These are phyloP conservation scores for Rhodotorula sp. DNA, from an alignment of 1,284 basidiomycete genomes.

Conservation along the genomic window DNA sequence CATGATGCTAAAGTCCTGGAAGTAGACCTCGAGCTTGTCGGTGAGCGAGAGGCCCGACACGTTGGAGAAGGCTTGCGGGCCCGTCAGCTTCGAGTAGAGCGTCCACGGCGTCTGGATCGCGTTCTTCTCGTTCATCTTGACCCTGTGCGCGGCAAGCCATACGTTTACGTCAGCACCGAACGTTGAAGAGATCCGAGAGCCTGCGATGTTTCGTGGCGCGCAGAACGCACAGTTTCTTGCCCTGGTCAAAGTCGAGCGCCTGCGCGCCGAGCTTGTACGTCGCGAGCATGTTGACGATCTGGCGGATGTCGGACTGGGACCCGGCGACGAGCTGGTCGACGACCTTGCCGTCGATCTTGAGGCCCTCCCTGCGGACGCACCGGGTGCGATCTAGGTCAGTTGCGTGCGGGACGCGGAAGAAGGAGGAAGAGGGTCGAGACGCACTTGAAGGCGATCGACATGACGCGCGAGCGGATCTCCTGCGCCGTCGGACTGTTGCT, in stretches of 20 bases:
- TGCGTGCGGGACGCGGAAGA: no score
- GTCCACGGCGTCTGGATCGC: slow-evolving; percentile 87
- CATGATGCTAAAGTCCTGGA: slow-evolving; percentile 90
- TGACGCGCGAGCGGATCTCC: slow-evolving; percentile 76
- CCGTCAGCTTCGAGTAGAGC: slow-evolving; percentile 78
- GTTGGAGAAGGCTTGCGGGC: slow-evolving; percentile 82
- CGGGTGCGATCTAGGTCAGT: no score
- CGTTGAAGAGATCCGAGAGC: background rate
- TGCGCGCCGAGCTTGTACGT: slow-evolving; percentile 81
- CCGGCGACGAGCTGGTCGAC: slow-evolving; percentile 87
- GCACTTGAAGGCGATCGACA: slow-evolving; percentile 85
- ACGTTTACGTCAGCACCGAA: background rate
- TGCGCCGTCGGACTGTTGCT: slow-evolving; percentile 68
- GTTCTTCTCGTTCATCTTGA: slow-evolving; percentile 88
- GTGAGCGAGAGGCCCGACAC: slow-evolving; percentile 78
- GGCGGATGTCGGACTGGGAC: slow-evolving; percentile 91
- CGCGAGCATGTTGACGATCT: slow-evolving; percentile 96
- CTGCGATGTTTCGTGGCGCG: no score
- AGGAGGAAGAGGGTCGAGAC: slow-evolving; percentile 43
- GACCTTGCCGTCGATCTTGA: slow-evolving; percentile 86
- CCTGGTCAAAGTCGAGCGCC: slow-evolving; percentile 85
- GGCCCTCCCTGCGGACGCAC: slow-evolving; percentile 55
- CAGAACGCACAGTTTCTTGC: slow-evolving; percentile 73
- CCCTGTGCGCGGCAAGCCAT: slow-evolving; percentile 56
- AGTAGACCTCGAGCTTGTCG: slow-evolving; percentile 95